phyloP scores from a whole-genome alignment of 1,284 basidiomycete genomes.

The Caloboletus firmus region DNA sequence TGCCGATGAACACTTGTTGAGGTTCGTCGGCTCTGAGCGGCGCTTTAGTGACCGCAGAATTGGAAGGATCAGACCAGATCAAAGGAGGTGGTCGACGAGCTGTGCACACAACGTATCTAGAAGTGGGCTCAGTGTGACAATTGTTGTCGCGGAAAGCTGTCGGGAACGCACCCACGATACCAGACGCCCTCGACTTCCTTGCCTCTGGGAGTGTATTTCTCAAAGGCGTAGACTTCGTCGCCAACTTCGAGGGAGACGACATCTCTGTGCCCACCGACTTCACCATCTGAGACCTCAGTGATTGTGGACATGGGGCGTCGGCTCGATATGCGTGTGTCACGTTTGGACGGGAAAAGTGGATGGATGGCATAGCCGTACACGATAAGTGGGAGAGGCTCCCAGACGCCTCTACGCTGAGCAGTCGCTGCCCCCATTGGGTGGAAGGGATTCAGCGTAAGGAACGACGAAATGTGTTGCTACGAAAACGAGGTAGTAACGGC shows the following conservation, averaged over 20 bases:
- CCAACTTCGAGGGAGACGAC: constrained; percentile 86
- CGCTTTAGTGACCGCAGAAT: constrained; percentile 44
- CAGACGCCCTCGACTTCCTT: constrained; percentile 78
- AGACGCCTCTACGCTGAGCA: constrained; percentile 47
- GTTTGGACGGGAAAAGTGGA: constrained; percentile 69
- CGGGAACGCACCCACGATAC: constrained; percentile 80
- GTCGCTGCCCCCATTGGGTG: constrained; percentile 27
- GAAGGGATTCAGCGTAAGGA: background rate
- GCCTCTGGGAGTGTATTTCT: constrained; percentile 74
- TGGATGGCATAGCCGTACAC: constrained; percentile 83
- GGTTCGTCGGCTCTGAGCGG: constrained; percentile 64
- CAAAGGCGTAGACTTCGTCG: constrained; percentile 96
- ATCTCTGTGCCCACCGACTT: constrained; percentile 64
- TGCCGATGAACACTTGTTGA: constrained; percentile 91
- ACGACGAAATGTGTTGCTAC: background rate
- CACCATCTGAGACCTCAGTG: constrained; percentile 68
- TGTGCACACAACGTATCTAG: constrained; percentile 88
- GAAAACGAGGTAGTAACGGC: background rate
- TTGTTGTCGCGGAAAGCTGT: constrained; percentile 1
- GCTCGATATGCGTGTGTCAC: constrained; percentile 66
- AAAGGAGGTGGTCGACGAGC: constrained; percentile 64
- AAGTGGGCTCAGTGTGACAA: constrained; percentile 5
- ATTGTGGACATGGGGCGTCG: constrained; percentile 63
- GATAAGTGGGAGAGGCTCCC: constrained; percentile 79
- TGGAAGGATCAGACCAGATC: constrained; percentile 61